phyloP scores from a whole-genome alignment of 2,329 filamentous ascomycete genomes.

The Colletotrichum cereale region DNA sequence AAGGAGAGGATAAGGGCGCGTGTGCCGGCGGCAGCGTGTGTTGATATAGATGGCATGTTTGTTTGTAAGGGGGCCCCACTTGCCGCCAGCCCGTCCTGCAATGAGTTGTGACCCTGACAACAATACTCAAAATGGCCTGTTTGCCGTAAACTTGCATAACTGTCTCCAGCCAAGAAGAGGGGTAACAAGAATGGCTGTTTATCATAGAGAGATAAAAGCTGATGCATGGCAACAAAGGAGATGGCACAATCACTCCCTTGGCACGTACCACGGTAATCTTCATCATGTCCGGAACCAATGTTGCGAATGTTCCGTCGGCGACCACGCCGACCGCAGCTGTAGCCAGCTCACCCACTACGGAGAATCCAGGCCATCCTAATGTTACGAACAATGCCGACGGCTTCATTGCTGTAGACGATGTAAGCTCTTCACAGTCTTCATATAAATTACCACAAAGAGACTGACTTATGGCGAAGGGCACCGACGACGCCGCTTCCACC shows the following conservation, averaged over 20 bases:
- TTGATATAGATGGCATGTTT: neutral
- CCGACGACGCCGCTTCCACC: neutral
- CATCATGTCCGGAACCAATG: neutral
- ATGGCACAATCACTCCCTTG: neutral
- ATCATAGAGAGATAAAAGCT: neutral
- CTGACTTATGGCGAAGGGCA: neutral
- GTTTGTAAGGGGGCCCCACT: neutral
- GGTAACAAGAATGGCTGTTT: neutral
- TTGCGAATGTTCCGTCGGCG: neutral
- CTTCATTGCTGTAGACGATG: neutral
- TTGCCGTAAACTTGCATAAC: neutral
- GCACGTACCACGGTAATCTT: neutral
- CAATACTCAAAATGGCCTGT: neutral
- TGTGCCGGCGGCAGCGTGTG: neutral
- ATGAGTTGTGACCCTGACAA: neutral
- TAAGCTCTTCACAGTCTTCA: neutral
- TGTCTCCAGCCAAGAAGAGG: neutral
- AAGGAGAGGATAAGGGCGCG: too few species aligned
- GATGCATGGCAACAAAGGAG: neutral
- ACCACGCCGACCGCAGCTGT: neutral
- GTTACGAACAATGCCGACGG: neutral
- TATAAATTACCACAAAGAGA: accelerated
- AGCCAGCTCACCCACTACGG: neutral
- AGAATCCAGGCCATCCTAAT: neutral
- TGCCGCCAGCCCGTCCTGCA: neutral